Conservation (phyloP, 768 basidiomycete species). For the Mycena venus region DNA sequence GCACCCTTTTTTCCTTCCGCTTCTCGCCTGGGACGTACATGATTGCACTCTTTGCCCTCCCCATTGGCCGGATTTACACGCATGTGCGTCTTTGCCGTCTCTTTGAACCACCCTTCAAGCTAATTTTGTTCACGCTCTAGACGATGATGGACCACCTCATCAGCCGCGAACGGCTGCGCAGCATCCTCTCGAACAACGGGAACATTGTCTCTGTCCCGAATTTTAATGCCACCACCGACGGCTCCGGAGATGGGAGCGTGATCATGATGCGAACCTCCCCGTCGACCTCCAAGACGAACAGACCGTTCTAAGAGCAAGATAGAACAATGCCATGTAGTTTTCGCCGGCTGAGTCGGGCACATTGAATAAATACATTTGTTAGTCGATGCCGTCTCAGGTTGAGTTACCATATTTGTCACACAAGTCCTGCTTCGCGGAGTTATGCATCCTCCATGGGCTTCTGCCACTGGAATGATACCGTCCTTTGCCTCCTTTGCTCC, state of each 20-base stretch:
- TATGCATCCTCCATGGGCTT: too few relatives aligned
- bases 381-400: too few relatives aligned
- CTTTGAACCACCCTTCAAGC: too few relatives aligned
- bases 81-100: background rate
- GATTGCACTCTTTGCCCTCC: slow-evolving; percentile 6
- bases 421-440: too few relatives aligned
- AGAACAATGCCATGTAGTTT: too few relatives aligned
- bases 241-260: background rate
- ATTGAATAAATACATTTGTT: too few relatives aligned
- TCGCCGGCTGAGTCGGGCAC: too few relatives aligned
- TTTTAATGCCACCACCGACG: background rate
- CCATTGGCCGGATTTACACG: slow-evolving; percentile 23
- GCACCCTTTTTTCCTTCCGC: slow-evolving; percentile 13
- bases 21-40: background rate
- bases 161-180: background rate
- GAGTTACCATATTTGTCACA: too few relatives aligned
- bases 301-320: background rate
- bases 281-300: background rate
- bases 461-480: too few relatives aligned
- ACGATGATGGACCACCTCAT: background rate
- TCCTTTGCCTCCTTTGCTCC: too few relatives aligned
- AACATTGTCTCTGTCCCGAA: background rate
- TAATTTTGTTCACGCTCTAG: background rate
- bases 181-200: background rate
- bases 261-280: background rate